phyloP scores from a whole-genome alignment of 2,329 filamentous ascomycete species.

The Fusarium caatingaense region DNA sequence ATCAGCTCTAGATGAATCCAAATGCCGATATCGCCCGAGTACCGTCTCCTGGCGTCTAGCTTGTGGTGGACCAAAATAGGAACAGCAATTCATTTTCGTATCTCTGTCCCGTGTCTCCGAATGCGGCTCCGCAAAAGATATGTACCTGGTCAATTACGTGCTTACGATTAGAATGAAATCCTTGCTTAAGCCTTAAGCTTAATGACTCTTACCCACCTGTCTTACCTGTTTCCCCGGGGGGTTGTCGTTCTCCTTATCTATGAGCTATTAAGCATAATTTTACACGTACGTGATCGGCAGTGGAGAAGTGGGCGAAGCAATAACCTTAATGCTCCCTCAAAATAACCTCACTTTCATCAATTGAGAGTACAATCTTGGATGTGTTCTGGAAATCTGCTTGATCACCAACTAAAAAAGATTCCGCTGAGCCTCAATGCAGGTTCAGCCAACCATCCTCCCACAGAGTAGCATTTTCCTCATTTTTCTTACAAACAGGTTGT shows the following conservation, averaged over 20 bases:
- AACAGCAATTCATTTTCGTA: slow-evolving; percentile 11
- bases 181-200: slow-evolving; percentile 1
- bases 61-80: background rate
- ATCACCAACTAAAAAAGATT: background rate
- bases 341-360: background rate
- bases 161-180: background rate
- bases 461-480: slow-evolving; percentile 1
- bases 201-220: slow-evolving; percentile 2
- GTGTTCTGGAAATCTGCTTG: background rate
- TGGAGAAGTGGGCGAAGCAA: slow-evolving; percentile 17
- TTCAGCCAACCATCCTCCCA: background rate
- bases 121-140: slow-evolving; percentile 16
- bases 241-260: slow-evolving; percentile 10
- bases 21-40: slow-evolving; percentile 20
- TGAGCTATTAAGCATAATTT: slow-evolving; percentile 34
- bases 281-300: slow-evolving; percentile 8
- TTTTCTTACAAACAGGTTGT: background rate
- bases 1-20: background rate
- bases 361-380: background rate
- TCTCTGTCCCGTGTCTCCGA: slow-evolving; percentile 1
- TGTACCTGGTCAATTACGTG: slow-evolving; percentile 2
- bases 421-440: slow-evolving; percentile 24
- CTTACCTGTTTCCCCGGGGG: background rate
- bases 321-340: slow-evolving; percentile 11
- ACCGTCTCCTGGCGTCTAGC: background rate